Evolutionary conservation across 2,329 filamentous ascomycete species (phyloP).

Genomic region (Claviceps sorghi): DNA sequence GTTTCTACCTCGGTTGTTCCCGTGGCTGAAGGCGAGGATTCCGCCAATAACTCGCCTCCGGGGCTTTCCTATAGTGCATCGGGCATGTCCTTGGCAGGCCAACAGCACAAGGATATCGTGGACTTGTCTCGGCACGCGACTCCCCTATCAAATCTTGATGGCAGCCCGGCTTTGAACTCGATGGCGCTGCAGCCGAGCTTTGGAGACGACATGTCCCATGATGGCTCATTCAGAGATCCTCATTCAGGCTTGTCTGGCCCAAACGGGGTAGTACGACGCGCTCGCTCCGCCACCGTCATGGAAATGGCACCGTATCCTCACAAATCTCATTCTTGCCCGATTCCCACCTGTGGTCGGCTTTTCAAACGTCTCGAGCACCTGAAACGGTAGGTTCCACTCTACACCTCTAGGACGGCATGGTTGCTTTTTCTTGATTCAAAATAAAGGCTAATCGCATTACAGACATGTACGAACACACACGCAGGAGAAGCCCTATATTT

Average conservation of each 20-base stretch:
- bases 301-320: slow-evolving; percentile 92
- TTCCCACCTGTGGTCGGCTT: slow-evolving; percentile 87
- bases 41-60: slow-evolving; percentile 63
- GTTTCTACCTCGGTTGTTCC: slow-evolving; percentile 78
- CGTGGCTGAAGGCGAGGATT: slow-evolving; percentile 65
- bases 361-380: slow-evolving; percentile 99
- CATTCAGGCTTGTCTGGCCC: slow-evolving; percentile 55
- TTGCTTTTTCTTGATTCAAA: background rate
- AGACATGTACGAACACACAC: slow-evolving; percentile 99
- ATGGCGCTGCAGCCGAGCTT: slow-evolving; percentile 61
- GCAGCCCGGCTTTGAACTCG: slow-evolving; percentile 60
- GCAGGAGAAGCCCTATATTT: slow-evolving; percentile 96
- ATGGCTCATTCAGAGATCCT: slow-evolving; percentile 31
- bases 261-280: slow-evolving; percentile 69
- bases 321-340: slow-evolving; percentile 98
- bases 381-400: slow-evolving; percentile 75
- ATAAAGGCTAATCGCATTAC: slow-evolving; percentile 14
- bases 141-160: slow-evolving; percentile 72
- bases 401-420: slow-evolving; percentile 6
- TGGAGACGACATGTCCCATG: slow-evolving; percentile 47
- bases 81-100: slow-evolving; percentile 44
- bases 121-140: slow-evolving; percentile 83
- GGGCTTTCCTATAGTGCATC: slow-evolving; percentile 60
- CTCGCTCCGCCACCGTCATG: slow-evolving; percentile 89
- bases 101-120: slow-evolving; percentile 63